A percentile compares a stretch with the other conserved stretches of the same genome.
Conservation (phyloP, 805 yeast genomes). For the Ogataea trehalophila region DNA sequence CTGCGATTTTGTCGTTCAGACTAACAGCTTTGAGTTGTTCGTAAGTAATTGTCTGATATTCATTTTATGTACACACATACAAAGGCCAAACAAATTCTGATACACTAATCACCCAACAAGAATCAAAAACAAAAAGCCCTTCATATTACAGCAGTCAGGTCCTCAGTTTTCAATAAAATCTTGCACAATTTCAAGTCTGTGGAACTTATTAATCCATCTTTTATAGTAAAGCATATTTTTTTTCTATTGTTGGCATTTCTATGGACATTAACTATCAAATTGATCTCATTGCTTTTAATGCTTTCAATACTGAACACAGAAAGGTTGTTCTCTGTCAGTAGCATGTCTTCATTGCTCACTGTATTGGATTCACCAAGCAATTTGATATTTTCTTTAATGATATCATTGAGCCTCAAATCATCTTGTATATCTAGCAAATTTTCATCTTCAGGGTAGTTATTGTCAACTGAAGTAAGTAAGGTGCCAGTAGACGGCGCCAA, state of each 20-base stretch:
- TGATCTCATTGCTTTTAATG: slow-evolving; percentile 10
- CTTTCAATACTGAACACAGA: slow-evolving; percentile 9
- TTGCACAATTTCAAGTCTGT: slow-evolving; percentile 6
- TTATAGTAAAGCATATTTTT: slow-evolving; percentile 5
- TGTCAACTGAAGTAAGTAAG: background rate
- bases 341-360: background rate
- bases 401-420: slow-evolving; percentile 16
- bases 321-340: background rate
- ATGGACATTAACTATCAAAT: background rate
- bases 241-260: background rate
- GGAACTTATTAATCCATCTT: slow-evolving; percentile 12
- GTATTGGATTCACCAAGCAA: background rate
- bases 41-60: too few relatives aligned
- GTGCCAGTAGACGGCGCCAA: slow-evolving; percentile 1
- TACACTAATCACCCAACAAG: too few relatives aligned
- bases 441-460: slow-evolving; percentile 5
- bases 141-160: slow-evolving; percentile 4
- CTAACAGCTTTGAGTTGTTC: too few relatives aligned
- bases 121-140: too few relatives aligned
- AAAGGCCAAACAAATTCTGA: too few relatives aligned
- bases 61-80: too few relatives aligned
- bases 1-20: too few relatives aligned
- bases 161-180: slow-evolving; percentile 15
- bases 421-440: slow-evolving; percentile 13
- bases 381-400: slow-evolving; percentile 16